These are phyloP conservation scores for Globisporangium spiculum DNA, from an alignment of 352 stramenopile genomes.

Conservation along the genomic window DNA sequence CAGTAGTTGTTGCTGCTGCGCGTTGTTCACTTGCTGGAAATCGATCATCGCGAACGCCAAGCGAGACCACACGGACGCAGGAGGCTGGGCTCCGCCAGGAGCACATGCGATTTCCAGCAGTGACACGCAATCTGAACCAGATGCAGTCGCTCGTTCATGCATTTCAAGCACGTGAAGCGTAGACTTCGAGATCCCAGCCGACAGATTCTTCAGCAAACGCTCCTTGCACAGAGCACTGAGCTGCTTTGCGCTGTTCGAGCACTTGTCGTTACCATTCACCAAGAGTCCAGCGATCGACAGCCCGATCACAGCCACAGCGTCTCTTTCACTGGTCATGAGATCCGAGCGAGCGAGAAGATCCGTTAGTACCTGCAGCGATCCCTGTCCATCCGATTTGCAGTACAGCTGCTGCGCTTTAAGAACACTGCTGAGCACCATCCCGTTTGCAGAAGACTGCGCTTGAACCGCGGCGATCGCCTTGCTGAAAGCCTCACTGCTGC, in stretches of 20 bases:
- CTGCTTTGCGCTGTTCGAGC: slow-evolving; percentile 4
- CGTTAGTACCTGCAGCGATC: neutral
- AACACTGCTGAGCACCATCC: neutral
- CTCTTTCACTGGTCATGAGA: slow-evolving; percentile 13
- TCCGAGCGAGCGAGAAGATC: slow-evolving; percentile 11
- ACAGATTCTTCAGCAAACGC: slow-evolving; percentile 19
- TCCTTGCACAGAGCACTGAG: slow-evolving; percentile 30
- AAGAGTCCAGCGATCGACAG: slow-evolving; percentile 37
- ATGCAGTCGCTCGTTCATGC: slow-evolving; percentile 30
- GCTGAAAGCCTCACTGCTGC: neutral
- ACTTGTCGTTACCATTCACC: slow-evolving; percentile 14
- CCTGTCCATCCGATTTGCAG: slow-evolving; percentile 6
- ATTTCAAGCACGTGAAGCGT: slow-evolving; percentile 39
- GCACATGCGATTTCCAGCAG: slow-evolving; percentile 26
- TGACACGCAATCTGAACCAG: slow-evolving; percentile 22
- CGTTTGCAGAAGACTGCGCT: neutral
- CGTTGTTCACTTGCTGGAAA: slow-evolving; percentile 21
- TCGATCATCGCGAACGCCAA: slow-evolving; percentile 39
- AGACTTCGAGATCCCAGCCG: neutral
- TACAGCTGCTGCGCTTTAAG: slow-evolving; percentile 14
- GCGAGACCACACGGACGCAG: slow-evolving; percentile 22
- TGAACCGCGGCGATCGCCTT: slow-evolving; percentile 13
- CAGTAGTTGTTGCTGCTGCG: slow-evolving; percentile 1
- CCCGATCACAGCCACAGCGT: slow-evolving; percentile 27
- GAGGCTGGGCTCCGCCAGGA: slow-evolving; percentile 14